phyloP scores from a whole-genome alignment of 2,329 filamentous ascomycete species.

The Tolypocladium tundrense region DNA sequence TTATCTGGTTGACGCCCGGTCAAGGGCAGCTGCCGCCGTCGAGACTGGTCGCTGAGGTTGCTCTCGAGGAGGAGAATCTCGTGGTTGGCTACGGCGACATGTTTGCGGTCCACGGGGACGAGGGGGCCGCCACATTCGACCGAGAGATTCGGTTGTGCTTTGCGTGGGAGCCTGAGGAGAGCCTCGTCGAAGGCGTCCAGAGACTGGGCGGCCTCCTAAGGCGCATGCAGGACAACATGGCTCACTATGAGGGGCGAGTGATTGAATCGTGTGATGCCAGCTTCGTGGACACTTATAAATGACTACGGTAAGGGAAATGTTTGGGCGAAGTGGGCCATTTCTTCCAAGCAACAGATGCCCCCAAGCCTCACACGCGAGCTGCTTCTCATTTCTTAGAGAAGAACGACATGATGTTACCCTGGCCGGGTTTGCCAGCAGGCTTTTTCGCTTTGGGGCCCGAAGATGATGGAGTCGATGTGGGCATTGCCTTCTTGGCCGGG shows the following conservation, averaged over 20 bases:
- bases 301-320: neutral
- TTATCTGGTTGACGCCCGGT: conserved; percentile 67
- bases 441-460: conserved; percentile 45
- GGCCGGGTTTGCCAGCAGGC: conserved; percentile 44
- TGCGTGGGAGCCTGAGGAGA: conserved; percentile 58
- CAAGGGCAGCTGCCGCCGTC: conserved; percentile 32
- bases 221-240: conserved; percentile 18
- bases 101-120: conserved; percentile 57
- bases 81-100: conserved; percentile 57
- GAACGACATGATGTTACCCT: conserved; percentile 87
- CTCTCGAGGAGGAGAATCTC: conserved; percentile 53
- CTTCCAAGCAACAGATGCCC: neutral
- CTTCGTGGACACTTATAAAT: conserved; percentile 15
- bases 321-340: neutral
- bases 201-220: conserved; percentile 43
- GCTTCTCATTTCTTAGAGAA: conserved; percentile 63
- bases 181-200: conserved; percentile 56
- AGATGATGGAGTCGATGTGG: conserved; percentile 31
- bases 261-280: conserved; percentile 6
- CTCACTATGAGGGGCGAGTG: conserved; percentile 12
- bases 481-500: conserved; percentile 42
- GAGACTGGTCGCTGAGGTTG: conserved; percentile 45
- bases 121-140: conserved; percentile 43
- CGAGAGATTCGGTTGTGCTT: conserved; percentile 57
- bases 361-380: neutral